Evolutionary conservation across 352 stramenopile species (phyloP), one percentile per base, ranked within the genome.

Genomic region (Globisporangium solare): DNA sequence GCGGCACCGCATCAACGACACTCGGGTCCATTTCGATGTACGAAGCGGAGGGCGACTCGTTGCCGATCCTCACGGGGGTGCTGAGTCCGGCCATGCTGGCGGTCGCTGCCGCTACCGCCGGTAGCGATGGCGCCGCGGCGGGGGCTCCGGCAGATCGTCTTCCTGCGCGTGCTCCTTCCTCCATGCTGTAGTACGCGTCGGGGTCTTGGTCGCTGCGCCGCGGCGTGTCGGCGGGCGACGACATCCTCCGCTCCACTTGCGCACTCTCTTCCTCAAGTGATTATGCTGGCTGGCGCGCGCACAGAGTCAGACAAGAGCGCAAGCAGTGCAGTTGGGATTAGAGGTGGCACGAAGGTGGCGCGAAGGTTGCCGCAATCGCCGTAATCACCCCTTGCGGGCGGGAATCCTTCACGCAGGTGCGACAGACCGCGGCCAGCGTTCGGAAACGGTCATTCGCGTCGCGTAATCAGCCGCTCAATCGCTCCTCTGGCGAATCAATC

Each of bases 1-100:
- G 21, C 48, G 24, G 66, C 20, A 73, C 68, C 41, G 64, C 39
- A 43, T 60, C 45, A 6, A 47, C 24, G 35, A 50, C 47, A 31
- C 56, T 43, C 22, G 61, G 40, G 42, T 64, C 60, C 64, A 60
- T 62, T 37, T 48, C 43, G 18, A 63, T 14, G 31, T 59, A 63
- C 2, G 60, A 51, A 6, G 60, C 41, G 15, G 65, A 58, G 27
- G 59, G 62, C 3, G 47, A 63, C 42, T 55, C 59, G 10, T 27
- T 47, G 32, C 48, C 54, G 51, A 66, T 64, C 62, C 72, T 75
- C 55, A 50, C 24, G 3, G 27, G 15, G 11, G 31, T 46, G 10
- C 27, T 35, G 27, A 35, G 27, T 35, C 27, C 27, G 27, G 27
- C 5, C 27, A 35, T 35, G 31, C 39, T 54, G 14, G 41, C 47